A percentile compares a stretch with the other conserved stretches of the same genome.
These are phyloP conservation scores for Clathrospora elynae DNA, from an alignment of 2,329 filamentous ascomycete genomes.

Conservation along the genomic window DNA sequence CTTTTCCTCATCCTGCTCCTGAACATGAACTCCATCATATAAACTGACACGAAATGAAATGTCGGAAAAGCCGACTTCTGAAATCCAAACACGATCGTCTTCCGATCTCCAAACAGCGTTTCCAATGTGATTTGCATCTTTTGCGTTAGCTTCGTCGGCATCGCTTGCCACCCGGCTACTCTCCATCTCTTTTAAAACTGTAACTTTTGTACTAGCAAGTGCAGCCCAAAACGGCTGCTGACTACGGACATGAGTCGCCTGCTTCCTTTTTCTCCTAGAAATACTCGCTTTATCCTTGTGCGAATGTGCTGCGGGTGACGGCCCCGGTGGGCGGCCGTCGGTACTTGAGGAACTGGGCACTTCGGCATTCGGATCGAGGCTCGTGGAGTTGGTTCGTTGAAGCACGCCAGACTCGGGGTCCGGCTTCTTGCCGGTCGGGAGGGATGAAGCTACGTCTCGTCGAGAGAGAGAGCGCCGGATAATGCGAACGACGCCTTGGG, in stretches of 20 bases:
- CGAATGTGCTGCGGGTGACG: conserved; percentile 58
- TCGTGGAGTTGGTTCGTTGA: conserved; percentile 42
- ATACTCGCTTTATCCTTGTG: conserved; percentile 64
- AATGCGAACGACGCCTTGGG: conserved; percentile 72
- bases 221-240: conserved; percentile 94
- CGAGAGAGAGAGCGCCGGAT: conserved; percentile 59
- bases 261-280: conserved; percentile 86
- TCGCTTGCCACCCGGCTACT: conserved; percentile 77
- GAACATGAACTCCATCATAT: conserved; percentile 57
- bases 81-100: conserved; percentile 78
- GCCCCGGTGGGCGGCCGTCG: conserved; percentile 57
- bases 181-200: conserved; percentile 80
- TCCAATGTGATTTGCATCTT: conserved; percentile 76
- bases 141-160: conserved; percentile 73
- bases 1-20: conserved; percentile 44
- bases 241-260: conserved; percentile 87
- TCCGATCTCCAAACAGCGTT: conserved; percentile 74
- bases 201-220: conserved; percentile 93
- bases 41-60: conserved; percentile 76
- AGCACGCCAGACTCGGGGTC: conserved; percentile 66
- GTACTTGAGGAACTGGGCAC: conserved; percentile 50
- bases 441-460: conserved; percentile 40
- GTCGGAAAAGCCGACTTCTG: conserved; percentile 77
- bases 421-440: conserved; percentile 47
- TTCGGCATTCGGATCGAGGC: conserved; percentile 57